These are phyloP conservation scores for Begonia peltatifolia DNA, from an alignment of 306 rosid species.

Conservation along the genomic window DNA sequence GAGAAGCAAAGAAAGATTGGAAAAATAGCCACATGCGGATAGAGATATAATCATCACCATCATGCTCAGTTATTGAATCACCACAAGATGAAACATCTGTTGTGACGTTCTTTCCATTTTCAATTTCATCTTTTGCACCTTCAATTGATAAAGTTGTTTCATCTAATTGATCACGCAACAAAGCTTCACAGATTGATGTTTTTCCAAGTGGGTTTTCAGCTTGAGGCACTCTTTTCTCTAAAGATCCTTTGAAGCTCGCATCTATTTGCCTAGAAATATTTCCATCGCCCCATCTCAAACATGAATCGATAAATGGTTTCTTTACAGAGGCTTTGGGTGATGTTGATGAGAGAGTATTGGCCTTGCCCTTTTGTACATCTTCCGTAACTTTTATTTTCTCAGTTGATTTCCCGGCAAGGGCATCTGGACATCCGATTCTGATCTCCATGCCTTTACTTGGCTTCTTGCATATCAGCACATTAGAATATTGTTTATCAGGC, in stretches of 20 bases:
- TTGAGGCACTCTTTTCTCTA: conserved; percentile 4
- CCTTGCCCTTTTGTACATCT: conserved; percentile 12
- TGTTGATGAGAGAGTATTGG: neutral
- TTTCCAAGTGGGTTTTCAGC: conserved; percentile 6
- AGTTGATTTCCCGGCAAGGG: conserved; percentile 10
- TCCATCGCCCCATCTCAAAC: conserved; percentile 1
- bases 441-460: conserved; percentile 17
- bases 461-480: conserved; percentile 17
- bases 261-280: conserved; percentile 9
- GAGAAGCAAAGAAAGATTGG: conserved; percentile 7
- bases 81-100: conserved; percentile 17
- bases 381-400: conserved; percentile 16
- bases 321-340: too few relatives aligned
- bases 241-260: conserved; percentile 15
- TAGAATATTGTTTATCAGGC: conserved; percentile 18
- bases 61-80: conserved; percentile 18
- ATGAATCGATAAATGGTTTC: too few relatives aligned
- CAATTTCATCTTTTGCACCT: conserved; percentile 20
- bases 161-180: conserved; percentile 5
- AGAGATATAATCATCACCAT: too few relatives aligned
- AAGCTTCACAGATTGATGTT: conserved; percentile 10
- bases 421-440: conserved; percentile 8
- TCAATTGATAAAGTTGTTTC: conserved; percentile 4
- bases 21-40: neutral
- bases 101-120: conserved; percentile 19